Percentiles rank a stretch among this genome's conserved stretches.
Conservation (phyloP, 169 alveolate species). For the Theileria orientalis region DNA sequence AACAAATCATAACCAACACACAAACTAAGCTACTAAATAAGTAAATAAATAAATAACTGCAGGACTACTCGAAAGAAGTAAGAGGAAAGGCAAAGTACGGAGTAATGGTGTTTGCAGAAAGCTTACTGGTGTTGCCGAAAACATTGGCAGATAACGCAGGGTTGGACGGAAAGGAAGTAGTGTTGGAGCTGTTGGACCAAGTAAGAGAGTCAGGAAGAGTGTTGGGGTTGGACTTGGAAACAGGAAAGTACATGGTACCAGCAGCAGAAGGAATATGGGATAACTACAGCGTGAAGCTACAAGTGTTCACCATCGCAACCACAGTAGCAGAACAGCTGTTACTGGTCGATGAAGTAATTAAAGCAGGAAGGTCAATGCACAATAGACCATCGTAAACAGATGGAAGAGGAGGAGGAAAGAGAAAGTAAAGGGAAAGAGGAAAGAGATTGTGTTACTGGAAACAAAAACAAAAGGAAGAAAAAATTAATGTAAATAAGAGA, state of each 20-base stretch:
- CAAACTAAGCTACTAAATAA: no score
- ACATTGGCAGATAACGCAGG: constrained; percentile 97
- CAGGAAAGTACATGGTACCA: constrained; percentile 92
- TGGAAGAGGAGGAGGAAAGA: background rate
- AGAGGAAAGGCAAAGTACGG: constrained; percentile 95
- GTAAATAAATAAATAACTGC: no score
- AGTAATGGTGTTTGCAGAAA: constrained; percentile 94
- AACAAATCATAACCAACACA: no score
- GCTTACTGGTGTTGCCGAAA: constrained; percentile 91
- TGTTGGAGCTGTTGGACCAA: constrained; percentile 85
- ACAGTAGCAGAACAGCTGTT: constrained; percentile 97
- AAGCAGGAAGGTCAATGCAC: constrained; percentile 95
- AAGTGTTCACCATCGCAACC: constrained; percentile 94
- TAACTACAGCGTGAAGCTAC: constrained; percentile 94
- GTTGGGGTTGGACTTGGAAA: constrained; percentile 92
- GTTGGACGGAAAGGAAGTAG: constrained; percentile 89
- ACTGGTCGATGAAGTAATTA: constrained; percentile 96
- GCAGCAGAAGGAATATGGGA: constrained; percentile 91
- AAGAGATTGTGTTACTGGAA: background rate
- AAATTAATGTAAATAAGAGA: no score
- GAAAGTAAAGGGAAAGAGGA: no score
- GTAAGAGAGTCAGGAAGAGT: constrained; percentile 83
- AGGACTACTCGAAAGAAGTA: constrained; percentile 56
- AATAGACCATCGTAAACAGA: constrained; percentile 9
- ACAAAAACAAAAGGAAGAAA: background rate